Conservation (phyloP, 2,329 filamentous ascomycete species). For the Clarireedia hainanense region DNA sequence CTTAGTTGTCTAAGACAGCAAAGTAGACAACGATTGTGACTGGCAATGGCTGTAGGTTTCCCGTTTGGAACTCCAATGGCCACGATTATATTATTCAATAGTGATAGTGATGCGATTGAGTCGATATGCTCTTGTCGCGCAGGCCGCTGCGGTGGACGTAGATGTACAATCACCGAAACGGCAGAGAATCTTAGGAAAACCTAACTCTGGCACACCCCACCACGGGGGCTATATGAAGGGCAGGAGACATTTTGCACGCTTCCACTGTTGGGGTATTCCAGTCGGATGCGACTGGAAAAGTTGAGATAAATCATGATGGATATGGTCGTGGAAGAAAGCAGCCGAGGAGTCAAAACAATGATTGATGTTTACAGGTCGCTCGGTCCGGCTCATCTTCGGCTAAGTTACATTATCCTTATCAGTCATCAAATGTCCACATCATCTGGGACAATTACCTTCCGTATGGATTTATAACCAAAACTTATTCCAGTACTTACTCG, state of each 20-base stretch:
- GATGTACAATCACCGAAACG: constrained; percentile 20
- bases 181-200: constrained; percentile 14
- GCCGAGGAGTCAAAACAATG: background rate
- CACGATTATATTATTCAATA: constrained; percentile 6
- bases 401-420: no score
- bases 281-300: constrained; percentile 22
- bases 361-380: background rate
- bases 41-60: no score
- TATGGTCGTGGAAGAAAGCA: constrained; percentile 17
- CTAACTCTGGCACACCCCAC: constrained; percentile 26
- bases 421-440: no score
- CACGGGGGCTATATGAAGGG: constrained; percentile 28
- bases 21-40: no score
- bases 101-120: constrained; percentile 12
- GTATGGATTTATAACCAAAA: no score
- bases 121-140: constrained; percentile 19
- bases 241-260: constrained; percentile 24
- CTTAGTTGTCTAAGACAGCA: no score
- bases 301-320: constrained; percentile 24
- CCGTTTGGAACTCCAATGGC: background rate
- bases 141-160: constrained; percentile 21
- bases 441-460: no score
- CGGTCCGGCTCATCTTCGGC: background rate
- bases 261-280: constrained; percentile 17
- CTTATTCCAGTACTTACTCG: no score